Percentiles rank a stretch among this genome's conserved stretches.
Evolutionary conservation across 352 stramenopile genomes (phyloP).

Genomic region (Pythium oligandrum): DNA sequence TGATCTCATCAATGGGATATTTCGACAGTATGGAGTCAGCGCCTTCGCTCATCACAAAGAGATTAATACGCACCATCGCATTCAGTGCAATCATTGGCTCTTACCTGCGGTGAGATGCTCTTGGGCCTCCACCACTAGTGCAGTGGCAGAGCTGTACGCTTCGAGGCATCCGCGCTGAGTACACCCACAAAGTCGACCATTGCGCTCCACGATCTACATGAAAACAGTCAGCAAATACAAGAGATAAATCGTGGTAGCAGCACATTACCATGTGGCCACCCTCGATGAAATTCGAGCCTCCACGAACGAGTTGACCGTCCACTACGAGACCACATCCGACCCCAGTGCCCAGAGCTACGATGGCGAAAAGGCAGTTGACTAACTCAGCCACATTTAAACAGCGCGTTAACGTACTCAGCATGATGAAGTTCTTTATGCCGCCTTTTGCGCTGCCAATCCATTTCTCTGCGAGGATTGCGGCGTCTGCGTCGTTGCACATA

Average conservation of each 20-base stretch:
- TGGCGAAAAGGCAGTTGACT: not conserved
- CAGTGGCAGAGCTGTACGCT: constrained; percentile 68
- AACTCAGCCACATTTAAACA: no score
- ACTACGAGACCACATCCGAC: constrained; percentile 65
- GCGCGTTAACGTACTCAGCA: constrained; percentile 57
- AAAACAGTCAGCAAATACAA: not conserved
- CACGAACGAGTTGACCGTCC: constrained; percentile 62
- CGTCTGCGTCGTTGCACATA: constrained; percentile 78
- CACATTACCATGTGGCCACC: constrained; percentile 65
- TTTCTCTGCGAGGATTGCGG: constrained; percentile 73
- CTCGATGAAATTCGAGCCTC: constrained; percentile 66
- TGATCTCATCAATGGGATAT: constrained; percentile 43
- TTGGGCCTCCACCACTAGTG: constrained; percentile 57
- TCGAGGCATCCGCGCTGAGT: constrained; percentile 74
- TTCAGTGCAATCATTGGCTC: not conserved
- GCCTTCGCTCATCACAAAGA: constrained; percentile 16
- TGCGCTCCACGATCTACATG: constrained; percentile 73
- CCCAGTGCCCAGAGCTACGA: constrained; percentile 64
- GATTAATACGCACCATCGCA: not conserved
- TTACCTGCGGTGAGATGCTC: constrained; percentile 55
- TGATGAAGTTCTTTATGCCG: constrained; percentile 67
- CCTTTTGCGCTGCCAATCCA: constrained; percentile 69
- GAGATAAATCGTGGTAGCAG: not conserved
- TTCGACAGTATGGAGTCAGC: constrained; percentile 40
- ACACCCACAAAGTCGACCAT: constrained; percentile 68